Base-by-base conservation (phyloP, 225 moss, liverwort and hornwort genomes). In the Marchantia polymorpha region DNA sequence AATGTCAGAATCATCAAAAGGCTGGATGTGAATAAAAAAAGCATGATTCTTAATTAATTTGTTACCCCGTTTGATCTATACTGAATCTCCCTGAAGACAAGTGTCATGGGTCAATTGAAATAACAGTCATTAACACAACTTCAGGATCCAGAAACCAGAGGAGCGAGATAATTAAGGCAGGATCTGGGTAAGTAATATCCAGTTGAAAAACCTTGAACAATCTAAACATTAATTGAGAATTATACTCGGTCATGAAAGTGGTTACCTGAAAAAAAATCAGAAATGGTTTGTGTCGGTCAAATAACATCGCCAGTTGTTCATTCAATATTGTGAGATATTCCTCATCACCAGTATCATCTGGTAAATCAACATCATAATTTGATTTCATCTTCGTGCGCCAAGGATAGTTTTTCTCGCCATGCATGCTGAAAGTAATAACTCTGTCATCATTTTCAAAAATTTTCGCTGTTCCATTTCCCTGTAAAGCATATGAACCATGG, bases 381-480 rank as follows among this genome's bases (percentile, higher is more conserved):
- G 77, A 77, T 29, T 50, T 77, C 77, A 66, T 77, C 77, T 61
- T 96, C 15, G 92, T 54, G 52, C 89, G 84, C 95, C 93, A 96
- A 12, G 93, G 95, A 50, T 96, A 96, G 76, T 93, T 96, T 60
- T 90, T 90, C 78, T 86, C 92, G 48, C 93, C 93, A 51, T 96
- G 90, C 86, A 96, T 88, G 83, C 92, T 92, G 83, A 96, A 92
- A 20, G 77, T 77, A 65, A 96, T 91, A 61, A 96, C 93, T 76
- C 93, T 86, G 75, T 91, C 90, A 64, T 96, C 93, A 69, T 89
- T 64, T 83, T 96, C 91, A 69, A 96, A 93, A 53, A 96, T 83
- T 73, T 96, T 92, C 29, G 93, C 91, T 49, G 92, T 96, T 54
- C 92, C 93, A 76, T 96, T 96, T 76, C 92, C 95, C 93, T 96